Base-by-base conservation (phyloP, 2,329 filamentous ascomycete species). In the Apiospora rasikravindrae region DNA sequence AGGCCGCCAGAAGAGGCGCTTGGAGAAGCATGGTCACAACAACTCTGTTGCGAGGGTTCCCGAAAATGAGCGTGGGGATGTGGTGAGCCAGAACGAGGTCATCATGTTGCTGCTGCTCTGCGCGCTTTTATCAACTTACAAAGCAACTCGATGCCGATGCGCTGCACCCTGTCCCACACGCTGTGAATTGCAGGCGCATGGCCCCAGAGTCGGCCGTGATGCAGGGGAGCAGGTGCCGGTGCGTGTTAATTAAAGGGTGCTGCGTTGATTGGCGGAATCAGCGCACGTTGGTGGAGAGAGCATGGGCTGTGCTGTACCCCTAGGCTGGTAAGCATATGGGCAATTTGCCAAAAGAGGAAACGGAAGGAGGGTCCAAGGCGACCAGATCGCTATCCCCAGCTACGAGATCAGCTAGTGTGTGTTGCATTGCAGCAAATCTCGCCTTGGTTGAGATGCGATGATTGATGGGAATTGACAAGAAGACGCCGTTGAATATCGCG, bases 1-100 rank as follows among this genome's bases (percentile, higher is more conserved):
- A 71, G 5, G 75, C 67, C 8, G 76, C 75, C 22, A 79, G 61
- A 57, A 78, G 71, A 29, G 78, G 66, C 29, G 75, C 70, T 66
- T 74, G 75, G 22, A 79, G 72, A 70, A 79, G 67, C 77, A 77
- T 78, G 72, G 67, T 77, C 69, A 64, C 57, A 24, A 40, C 57
- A n/a, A 64, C 4, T 40, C 57, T 64, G 33, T 10, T 33, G 40
- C 57, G 33, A 13, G 22, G 57, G 19, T 64, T 64, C 57, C 57
- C 57, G 33, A 29, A 40, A 19, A 40, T 40, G 29, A 40, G 33
- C 33, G 57, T 40, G 40, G 57, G 57, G 57, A 24, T n/a, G 33
- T n/a, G 57, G 57, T n/a, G 57, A 64, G 33, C 57, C 57, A 40
- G 57, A 64, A 64, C 57, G 33, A 64, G n/a, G 57, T n/a, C 57